A percentile compares a stretch with the other conserved stretches of the same genome.
phyloP scores from a whole-genome alignment of 257 asterid genomes.

The Solanum bulbocastanum region DNA sequence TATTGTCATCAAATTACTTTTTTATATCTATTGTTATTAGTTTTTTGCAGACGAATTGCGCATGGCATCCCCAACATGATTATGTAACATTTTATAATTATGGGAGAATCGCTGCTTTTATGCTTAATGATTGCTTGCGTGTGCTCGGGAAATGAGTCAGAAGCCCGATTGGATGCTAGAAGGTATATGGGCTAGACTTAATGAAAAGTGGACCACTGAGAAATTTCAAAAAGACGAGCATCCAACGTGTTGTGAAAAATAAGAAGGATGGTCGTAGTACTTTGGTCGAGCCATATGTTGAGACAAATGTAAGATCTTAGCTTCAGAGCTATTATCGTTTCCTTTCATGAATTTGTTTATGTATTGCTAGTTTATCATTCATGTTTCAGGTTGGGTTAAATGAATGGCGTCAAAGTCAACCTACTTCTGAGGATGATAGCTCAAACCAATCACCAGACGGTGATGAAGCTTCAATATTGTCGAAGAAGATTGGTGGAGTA shows the following conservation, averaged over 20 bases:
- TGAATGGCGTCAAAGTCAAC: neutral
- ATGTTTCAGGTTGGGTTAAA: neutral
- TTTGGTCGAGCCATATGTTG: neutral
- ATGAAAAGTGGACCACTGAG: neutral
- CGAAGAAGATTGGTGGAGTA: neutral
- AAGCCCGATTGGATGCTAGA: neutral
- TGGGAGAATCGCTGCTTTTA: neutral
- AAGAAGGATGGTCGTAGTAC: neutral
- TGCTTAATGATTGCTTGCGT: neutral
- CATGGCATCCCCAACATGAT: neutral
- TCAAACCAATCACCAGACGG: neutral
- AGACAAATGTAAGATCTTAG: neutral
- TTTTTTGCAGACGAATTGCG: neutral
- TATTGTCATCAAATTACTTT: neutral
- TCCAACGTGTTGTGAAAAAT: too few species aligned
- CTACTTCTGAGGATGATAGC: neutral
- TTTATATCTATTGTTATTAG: too few species aligned
- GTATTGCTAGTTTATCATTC: neutral
- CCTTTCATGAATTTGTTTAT: neutral
- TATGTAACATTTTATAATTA: neutral
- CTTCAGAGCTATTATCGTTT: neutral
- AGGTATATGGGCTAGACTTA: neutral
- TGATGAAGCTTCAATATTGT: neutral
- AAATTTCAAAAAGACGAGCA: neutral
- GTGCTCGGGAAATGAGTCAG: neutral